Base-by-base conservation (phyloP, 2,329 filamentous ascomycete species). In the Phialophora tarda region DNA sequence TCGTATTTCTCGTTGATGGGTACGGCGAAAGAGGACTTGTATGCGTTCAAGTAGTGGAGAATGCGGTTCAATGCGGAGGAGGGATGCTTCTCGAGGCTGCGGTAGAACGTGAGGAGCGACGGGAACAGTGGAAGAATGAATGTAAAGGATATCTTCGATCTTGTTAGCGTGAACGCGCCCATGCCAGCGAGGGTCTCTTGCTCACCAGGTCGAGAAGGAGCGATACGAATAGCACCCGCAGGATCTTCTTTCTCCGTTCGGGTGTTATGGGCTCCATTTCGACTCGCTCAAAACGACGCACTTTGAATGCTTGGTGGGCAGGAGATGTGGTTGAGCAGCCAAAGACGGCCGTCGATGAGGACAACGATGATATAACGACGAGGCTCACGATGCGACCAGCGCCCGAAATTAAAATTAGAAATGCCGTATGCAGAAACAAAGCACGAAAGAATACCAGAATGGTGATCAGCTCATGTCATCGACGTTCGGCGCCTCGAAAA, bases 61-160 rank as follows among this genome's bases (percentile, higher is more conserved):
- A 98, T 88, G 68, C 86, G 86, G 69, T 92, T 89, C 26, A 99
- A 88, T 34, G 96, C 80, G 0, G 91, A 93, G 65, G 81, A 78
- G 2, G 85, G 81, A 41, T 81, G 76, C 70, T 81, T 78, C 63
- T 97, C 93, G 79, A 89, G 88, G 76, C 92, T 89, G 80, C 92
- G 91, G 82, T 98, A 99, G 85, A 97, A 98, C 74, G 96, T 91
- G 79, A 98, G 90, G 53, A 99, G 89, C 65, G 93, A 93, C 7
- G 93, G 95, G 77, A 98, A 99, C 41, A 99, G 87, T 0, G 95
- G 95, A 8, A 99, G 89, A 76, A 98, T 98, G 77, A 99, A 97
- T 32, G 95, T 99, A 78, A 99, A 99, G 63, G 94, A 97, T 75
- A 98, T 92, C 94, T 97, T 70, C 14, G 8, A 2, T 44, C 21